phyloP scores from a whole-genome alignment of 73 alveolate species.

The Chromera velia region DNA sequence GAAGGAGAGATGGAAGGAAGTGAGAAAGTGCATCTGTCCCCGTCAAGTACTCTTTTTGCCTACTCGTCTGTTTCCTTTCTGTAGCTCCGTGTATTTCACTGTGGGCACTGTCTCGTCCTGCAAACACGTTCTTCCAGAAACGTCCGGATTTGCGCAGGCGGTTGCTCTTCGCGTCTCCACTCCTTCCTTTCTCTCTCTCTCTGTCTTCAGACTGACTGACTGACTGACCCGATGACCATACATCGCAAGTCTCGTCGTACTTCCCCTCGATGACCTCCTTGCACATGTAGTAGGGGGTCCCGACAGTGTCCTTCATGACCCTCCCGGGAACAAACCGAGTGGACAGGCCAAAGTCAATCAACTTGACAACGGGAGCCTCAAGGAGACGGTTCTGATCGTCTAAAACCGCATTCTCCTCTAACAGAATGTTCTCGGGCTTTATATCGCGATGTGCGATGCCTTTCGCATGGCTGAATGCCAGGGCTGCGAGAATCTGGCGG shows the following conservation, averaged over 20 bases:
- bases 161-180: no score
- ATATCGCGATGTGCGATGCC: slow-evolving; percentile 48
- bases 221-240: not conserved
- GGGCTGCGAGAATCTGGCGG: slow-evolving; percentile 17
- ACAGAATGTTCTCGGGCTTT: slow-evolving; percentile 37
- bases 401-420: not conserved
- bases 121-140: not conserved
- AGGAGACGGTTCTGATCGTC: no score
- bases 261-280: not conserved
- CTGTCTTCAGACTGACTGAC: not conserved
- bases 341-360: not conserved
- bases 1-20: no score
- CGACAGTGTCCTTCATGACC: not conserved
- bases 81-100: no score
- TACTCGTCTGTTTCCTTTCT: no score
- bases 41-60: no score
- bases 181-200: not conserved
- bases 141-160: not conserved
- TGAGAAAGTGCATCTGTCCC: no score
- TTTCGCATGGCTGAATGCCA: slow-evolving; percentile 21
- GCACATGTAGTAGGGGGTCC: not conserved
- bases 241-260: not conserved
- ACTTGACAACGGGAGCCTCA: not conserved
- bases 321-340: not conserved
- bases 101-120: no score